Base-by-base conservation (phyloP, 306 rosid genomes). In the Cicer pinnatifidum region DNA sequence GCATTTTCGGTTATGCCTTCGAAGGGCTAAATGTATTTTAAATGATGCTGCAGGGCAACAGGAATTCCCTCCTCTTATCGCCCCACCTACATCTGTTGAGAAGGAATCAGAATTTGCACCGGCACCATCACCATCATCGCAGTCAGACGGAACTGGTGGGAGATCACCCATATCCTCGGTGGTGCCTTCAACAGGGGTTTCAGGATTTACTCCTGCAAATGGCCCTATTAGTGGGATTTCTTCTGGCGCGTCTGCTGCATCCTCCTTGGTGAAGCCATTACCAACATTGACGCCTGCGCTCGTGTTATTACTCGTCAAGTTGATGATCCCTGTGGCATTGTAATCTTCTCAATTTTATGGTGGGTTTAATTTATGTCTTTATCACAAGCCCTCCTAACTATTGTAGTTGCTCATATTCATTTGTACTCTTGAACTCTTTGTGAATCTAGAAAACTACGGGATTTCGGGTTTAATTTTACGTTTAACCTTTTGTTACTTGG, bases 111-210 rank as follows among this genome's bases (percentile, higher is more conserved):
- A 73, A 1, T 88, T 79, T 82, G 90, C 89, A 11, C 97, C 97
- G 0, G 71, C 96, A 11, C 99, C 97, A 0, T 66, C 97, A 9
- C 97, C 97, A 13, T 48, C 96, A 15, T 97, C 98, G 47, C 77
- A 68, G 82, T 87, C 82, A 0, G 88, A 84, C 4, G 87, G 88
- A 62, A 9, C 69, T 0, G 85, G 91, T 81, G 41, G 84, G 15
- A 33, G 69, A 38, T 39, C 78, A 3, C 95, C 97, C 4, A 77
- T 11, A 19, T 74, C 91, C 5, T 72, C 88, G 0, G 39, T 61
- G 75, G 75, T 89, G 68, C 97, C 98, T 44, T 53, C 94, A 33
- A 80, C 85, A 0, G 85, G 92, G 6, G 68, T 82, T 63, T 83
- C 96, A 1, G 96, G 88, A 78, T 41, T 87, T 60, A 15, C 95